A percentile compares a stretch with the other conserved stretches of the same genome.
Conservation (phyloP, 768 basidiomycete genomes). For the Xanthoconium stramineum region DNA sequence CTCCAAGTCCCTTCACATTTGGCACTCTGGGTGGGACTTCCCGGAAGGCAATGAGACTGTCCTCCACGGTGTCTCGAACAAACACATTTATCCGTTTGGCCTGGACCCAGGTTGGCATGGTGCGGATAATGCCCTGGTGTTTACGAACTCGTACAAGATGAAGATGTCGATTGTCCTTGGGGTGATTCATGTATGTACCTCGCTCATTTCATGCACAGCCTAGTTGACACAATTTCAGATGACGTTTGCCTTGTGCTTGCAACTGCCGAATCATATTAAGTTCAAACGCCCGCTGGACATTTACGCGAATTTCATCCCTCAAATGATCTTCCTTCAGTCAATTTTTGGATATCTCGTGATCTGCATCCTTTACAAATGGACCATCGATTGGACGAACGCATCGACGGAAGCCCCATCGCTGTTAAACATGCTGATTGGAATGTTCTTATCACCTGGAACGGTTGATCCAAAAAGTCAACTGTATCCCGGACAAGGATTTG, state of each 20-base stretch:
- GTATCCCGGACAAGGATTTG: conserved; percentile 81
- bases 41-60: conserved; percentile 46
- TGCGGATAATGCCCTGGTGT: conserved; percentile 85
- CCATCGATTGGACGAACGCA: conserved; percentile 80
- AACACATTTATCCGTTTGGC: conserved; percentile 86
- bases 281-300: conserved; percentile 88
- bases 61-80: conserved; percentile 49
- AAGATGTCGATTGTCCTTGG: conserved; percentile 98
- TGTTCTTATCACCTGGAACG: conserved; percentile 90
- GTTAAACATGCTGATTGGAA: conserved; percentile 92
- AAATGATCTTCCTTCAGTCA: conserved; percentile 95
- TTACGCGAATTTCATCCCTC: conserved; percentile 94
- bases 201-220: neutral
- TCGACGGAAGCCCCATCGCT: conserved; percentile 78
- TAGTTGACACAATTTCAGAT: conserved; percentile 55
- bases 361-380: conserved; percentile 98
- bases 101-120: conserved; percentile 95
- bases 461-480: conserved; percentile 68
- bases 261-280: conserved; percentile 91
- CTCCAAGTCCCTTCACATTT: conserved; percentile 86
- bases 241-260: conserved; percentile 96
- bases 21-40: conserved; percentile 86
- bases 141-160: conserved; percentile 99
- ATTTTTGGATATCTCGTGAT: conserved; percentile 96
- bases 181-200: conserved; percentile 80